Evolutionary conservation across 2,329 filamentous ascomycete species (phyloP).

Genomic region (Akanthomyces uredinophilus): DNA sequence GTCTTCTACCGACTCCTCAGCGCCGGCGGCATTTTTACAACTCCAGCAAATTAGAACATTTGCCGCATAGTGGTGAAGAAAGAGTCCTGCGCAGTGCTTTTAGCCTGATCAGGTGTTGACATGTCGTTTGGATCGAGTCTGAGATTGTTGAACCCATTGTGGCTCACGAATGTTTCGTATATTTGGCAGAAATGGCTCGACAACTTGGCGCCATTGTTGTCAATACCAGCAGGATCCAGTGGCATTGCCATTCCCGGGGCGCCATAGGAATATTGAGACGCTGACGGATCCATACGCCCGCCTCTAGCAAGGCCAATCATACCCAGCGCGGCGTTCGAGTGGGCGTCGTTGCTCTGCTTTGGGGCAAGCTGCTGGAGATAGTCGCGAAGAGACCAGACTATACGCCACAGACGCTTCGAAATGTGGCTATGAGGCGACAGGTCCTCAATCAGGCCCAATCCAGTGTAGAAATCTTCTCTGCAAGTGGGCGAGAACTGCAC

Average conservation of each 20-base stretch:
- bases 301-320: constrained; percentile 50
- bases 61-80: background rate
- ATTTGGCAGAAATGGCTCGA: background rate
- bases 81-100: background rate
- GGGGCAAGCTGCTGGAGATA: constrained; percentile 66
- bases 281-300: background rate
- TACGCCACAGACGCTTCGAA: constrained; percentile 68
- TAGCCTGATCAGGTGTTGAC: background rate
- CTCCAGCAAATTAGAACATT: background rate
- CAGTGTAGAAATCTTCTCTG: constrained; percentile 74
- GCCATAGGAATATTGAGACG: background rate
- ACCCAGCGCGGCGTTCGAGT: constrained; percentile 47
- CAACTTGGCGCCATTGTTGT: background rate
- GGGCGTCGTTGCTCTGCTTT: constrained; percentile 41
- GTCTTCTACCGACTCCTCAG: background rate
- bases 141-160: constrained; percentile 1
- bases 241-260: background rate
- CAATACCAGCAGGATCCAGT: background rate
- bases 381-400: constrained; percentile 64
- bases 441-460: constrained; percentile 67
- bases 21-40: background rate
- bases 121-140: background rate
- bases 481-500: constrained; percentile 63
- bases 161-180: background rate
- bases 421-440: constrained; percentile 68